Evolutionary conservation across 176 grass and related monocot genomes (phyloP).

Genomic region (Juncus effusus): DNA sequence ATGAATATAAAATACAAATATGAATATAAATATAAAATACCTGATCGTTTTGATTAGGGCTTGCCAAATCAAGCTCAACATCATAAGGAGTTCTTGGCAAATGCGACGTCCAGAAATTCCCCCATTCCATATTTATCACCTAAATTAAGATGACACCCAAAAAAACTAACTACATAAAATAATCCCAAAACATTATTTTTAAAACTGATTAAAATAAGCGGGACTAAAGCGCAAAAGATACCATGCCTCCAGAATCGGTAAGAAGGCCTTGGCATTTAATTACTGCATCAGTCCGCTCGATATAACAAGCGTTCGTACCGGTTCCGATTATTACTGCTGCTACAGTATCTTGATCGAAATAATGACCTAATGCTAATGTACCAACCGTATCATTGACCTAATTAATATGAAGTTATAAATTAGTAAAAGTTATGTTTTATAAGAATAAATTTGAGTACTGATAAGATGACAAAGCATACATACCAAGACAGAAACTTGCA

Average conservation of each 20-base stretch:
- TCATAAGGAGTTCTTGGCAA: constrained; percentile 86
- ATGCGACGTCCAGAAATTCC: constrained; percentile 94
- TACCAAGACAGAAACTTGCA: constrained; percentile 76
- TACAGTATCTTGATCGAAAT: constrained; percentile 76
- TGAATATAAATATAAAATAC: constrained; percentile 25
- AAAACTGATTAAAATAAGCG: too few relatives aligned
- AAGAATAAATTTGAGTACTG: constrained; percentile 3
- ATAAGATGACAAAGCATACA: constrained; percentile 12
- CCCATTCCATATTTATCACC: constrained; percentile 99
- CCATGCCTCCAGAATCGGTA: constrained; percentile 86
- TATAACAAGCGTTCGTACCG: constrained; percentile 91
- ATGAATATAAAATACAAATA: constrained; percentile 2
- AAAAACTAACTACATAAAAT: not conserved
- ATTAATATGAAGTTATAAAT: constrained; percentile 22
- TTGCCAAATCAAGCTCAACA: constrained; percentile 66
- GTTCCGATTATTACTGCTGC: constrained; percentile 86
- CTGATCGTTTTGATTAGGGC: constrained; percentile 81
- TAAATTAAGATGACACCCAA: constrained; percentile 23
- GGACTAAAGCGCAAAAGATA: constrained; percentile 23
- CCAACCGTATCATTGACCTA: constrained; percentile 96
- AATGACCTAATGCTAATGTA: constrained; percentile 88
- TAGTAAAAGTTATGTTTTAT: not conserved
- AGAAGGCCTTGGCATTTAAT: constrained; percentile 88
- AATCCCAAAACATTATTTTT: too few relatives aligned
- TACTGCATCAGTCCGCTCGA: constrained; percentile 90